phyloP scores from a whole-genome alignment of 2,329 filamentous ascomycete species.

The Penicillium sp. region DNA sequence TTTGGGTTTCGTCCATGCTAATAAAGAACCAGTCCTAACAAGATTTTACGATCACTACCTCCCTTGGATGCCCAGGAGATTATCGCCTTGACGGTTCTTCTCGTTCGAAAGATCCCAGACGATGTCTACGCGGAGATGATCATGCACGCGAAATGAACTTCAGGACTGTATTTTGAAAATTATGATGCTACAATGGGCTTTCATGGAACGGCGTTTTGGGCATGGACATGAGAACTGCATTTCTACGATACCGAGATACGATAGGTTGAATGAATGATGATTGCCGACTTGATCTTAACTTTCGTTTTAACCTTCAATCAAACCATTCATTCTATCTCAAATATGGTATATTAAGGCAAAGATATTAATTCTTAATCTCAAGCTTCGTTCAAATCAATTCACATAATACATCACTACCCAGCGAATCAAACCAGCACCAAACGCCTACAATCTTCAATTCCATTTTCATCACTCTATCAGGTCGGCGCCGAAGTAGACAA shows the following conservation, averaged over 20 bases:
- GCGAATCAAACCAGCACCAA: background rate
- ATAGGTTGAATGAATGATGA: constrained; percentile 22
- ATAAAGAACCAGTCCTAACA: constrained; percentile 66
- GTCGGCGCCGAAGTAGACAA: constrained; percentile 17
- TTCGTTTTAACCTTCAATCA: too few species aligned
- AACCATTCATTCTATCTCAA: too few species aligned
- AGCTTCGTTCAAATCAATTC: background rate
- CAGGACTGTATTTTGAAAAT: too few species aligned
- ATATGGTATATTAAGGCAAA: too few species aligned
- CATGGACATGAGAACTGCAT: constrained; percentile 11
- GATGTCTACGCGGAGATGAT: constrained; percentile 89
- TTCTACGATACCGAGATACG: constrained; percentile 12
- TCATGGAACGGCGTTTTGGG: constrained; percentile 12
- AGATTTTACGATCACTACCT: constrained; percentile 81
- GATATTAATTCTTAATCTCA: too few species aligned
- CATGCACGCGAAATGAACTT: constrained; percentile 60
- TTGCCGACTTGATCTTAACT: too few species aligned
- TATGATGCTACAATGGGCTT: too few species aligned
- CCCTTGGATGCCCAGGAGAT: constrained; percentile 76
- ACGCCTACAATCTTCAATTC: background rate
- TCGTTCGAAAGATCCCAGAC: constrained; percentile 83
- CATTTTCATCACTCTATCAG: background rate
- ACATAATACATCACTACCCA: constrained; percentile 13
- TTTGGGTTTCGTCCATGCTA: constrained; percentile 2
- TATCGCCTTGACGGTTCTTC: constrained; percentile 75